Evolutionary conservation across 176 grass and related monocot species (phyloP), one percentile per base, ranked within the genome.

Genomic region (Phoenix roebelenii): DNA sequence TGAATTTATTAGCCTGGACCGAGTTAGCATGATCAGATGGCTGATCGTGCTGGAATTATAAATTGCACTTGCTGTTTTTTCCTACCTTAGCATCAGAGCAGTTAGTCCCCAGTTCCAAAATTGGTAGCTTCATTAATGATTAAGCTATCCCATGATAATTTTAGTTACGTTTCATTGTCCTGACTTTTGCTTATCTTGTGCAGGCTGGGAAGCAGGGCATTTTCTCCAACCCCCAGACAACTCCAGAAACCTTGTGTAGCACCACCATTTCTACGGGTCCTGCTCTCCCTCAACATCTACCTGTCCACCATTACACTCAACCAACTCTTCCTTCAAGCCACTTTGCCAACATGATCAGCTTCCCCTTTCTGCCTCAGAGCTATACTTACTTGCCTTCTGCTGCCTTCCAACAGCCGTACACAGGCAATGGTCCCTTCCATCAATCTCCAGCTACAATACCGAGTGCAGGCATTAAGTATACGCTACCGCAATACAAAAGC

Each of bases 401-500:
- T 14, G 22, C 82, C 5, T 95, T 95, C 72, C 94, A 89, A 72
- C 93, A 97, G 72, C 65, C 84, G 25, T 92, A 85, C 76, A 52
- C 94, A 16, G 79, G 78, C 67, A 98, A 89, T 64, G 85, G 79
- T 52, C 79, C 76, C 10, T 98, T 89, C 82, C 87, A 93, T 58
- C 94, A 89, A 74, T 81, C 84, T 76, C 76, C 87, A 0, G 30
- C 84, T 59, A 39, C 84, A 66, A 64, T 98, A 22, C 88, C 82
- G 0, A 86, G 72, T 73, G 71, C 83, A 49, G 92, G 87, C 66
- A 83, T 92, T 60, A 92, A 98, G 65, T 98, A 92, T 66, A 78
- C 84, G 2, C 70, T 88, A 60, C 88, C 85, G 50, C 88, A 98
- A 52, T 98, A 85, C 54, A 98, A 98, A 76, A 85, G 61, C 70